phyloP scores from a whole-genome alignment of 805 yeast genomes.

The Grigorovia yakushimaensis region DNA sequence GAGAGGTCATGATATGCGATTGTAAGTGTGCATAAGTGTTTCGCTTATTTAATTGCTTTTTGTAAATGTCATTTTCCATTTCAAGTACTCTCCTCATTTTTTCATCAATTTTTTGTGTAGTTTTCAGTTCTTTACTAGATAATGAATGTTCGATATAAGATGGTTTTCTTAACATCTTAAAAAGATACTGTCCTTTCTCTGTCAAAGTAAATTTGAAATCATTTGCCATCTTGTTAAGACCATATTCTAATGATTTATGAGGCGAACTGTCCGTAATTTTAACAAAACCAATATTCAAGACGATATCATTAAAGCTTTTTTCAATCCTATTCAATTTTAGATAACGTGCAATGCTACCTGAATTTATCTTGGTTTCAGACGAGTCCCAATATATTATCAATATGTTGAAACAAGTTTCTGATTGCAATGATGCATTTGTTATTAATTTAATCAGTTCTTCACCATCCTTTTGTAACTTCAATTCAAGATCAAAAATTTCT shows the following conservation, averaged over 20 bases:
- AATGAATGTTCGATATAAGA: conserved; percentile 7
- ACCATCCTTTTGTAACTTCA: conserved; percentile 27
- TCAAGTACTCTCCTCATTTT: conserved; percentile 22
- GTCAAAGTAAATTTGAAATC: conserved; percentile 22
- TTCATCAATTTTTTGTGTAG: conserved; percentile 15
- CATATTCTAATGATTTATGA: conserved; percentile 23
- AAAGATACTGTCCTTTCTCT: conserved; percentile 28
- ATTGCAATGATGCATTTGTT: conserved; percentile 28
- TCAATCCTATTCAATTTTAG: conserved; percentile 24
- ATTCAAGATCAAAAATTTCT: conserved; percentile 27
- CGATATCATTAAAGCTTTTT: conserved; percentile 21
- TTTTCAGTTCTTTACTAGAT: conserved; percentile 5
- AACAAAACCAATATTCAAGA: conserved; percentile 21
- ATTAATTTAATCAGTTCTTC: conserved; percentile 29
- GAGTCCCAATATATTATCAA: conserved; percentile 34
- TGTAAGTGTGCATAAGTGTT: conserved; percentile 24
- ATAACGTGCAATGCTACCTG: conserved; percentile 10
- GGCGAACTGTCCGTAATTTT: conserved; percentile 25
- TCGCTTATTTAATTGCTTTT: conserved; percentile 10
- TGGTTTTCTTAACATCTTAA: conserved; percentile 11
- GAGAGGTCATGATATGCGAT: conserved; percentile 24
- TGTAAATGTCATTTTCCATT: conserved; percentile 12
- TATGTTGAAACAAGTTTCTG: conserved; percentile 28
- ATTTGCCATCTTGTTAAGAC: conserved; percentile 21
- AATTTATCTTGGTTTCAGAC: conserved; percentile 20